Evolutionary conservation across 306 rosid species (phyloP), one percentile per base, ranked within the genome.

Genomic region (Prunus salicina): DNA sequence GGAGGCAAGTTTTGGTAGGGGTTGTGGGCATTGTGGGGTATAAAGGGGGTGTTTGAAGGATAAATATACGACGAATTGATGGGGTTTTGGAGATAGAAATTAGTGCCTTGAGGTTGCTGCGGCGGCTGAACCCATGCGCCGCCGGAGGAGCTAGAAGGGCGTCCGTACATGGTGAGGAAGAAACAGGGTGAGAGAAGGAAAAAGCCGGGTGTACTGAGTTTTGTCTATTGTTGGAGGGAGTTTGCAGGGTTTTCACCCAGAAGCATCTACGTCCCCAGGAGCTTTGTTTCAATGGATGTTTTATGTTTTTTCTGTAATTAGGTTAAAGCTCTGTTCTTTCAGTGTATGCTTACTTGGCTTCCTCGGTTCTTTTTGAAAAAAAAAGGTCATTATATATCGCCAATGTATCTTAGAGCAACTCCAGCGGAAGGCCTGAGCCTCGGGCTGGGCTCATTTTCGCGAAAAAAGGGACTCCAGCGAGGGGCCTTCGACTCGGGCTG

Each of bases 101-200:
- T 45, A 24, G 72, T 67, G 41, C 66, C 41, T 7, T n/a, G 19
- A 30, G 28, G n/a, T 4, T 32, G 74, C 30, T 71, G 74, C 20
- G 51, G 84, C 0, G 38, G 84, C 58, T 76, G 83, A 56, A 72
- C 4, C 32, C 75, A 8, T 51, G 60, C 61, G 38, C 78, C 81
- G 19, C 82, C 71, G 45, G 71, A 47, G 53, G 70, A 72, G 72
- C 62, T 46, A 16, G 51, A 34, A 2, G 68, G 84, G 6, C 52
- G 81, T 14, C 86, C 82, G 79, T 80, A 77, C 94, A 91, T 91
- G 1, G 85, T 51, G 76, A 75, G 77, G 45, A 62, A 24, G 47
- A 10, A 69, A 27, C 10, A 30, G 27, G 0, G 60, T 2, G 1
- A 47, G 30, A 13, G n/a, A 27, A 62, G 41, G 16, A 25, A 58